These are phyloP conservation scores for Fraxinus floribunda DNA, from an alignment of 305 asterid genomes.

Conservation along the genomic window DNA sequence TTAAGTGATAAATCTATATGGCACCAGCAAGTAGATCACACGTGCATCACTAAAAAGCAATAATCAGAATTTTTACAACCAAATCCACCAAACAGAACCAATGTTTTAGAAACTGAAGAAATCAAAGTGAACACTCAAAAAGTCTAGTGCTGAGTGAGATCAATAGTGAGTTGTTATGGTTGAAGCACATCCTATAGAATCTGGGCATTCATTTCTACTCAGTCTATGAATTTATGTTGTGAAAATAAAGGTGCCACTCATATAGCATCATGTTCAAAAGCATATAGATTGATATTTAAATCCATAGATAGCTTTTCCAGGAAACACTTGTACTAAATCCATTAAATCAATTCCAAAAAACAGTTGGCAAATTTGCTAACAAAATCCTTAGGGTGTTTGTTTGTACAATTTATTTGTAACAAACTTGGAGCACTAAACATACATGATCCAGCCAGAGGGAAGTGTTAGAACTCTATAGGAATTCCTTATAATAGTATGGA, in stretches of 20 bases:
- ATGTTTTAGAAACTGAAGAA: background rate
- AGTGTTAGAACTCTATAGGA: background rate
- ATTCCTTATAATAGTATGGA: background rate
- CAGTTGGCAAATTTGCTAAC: background rate
- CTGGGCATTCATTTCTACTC: background rate
- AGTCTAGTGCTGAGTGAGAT: background rate
- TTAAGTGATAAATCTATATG: background rate
- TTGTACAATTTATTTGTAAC: constrained; percentile 1
- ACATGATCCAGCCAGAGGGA: background rate
- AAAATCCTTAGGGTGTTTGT: background rate
- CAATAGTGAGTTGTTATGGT: background rate
- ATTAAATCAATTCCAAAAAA: background rate
- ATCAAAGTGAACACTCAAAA: background rate
- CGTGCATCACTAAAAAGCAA: background rate
- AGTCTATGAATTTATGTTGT: background rate
- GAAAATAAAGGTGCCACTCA: background rate
- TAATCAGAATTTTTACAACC: background rate
- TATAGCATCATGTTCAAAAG: background rate
- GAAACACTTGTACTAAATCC: background rate
- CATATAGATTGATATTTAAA: background rate
- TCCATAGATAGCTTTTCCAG: background rate
- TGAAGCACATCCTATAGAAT: background rate
- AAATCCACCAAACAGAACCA: background rate
- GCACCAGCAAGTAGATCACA: background rate
- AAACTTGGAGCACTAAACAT: background rate